Evolutionary conservation across 1,284 basidiomycete species (phyloP).

Genomic region (Ceraceosorus guamensis): DNA sequence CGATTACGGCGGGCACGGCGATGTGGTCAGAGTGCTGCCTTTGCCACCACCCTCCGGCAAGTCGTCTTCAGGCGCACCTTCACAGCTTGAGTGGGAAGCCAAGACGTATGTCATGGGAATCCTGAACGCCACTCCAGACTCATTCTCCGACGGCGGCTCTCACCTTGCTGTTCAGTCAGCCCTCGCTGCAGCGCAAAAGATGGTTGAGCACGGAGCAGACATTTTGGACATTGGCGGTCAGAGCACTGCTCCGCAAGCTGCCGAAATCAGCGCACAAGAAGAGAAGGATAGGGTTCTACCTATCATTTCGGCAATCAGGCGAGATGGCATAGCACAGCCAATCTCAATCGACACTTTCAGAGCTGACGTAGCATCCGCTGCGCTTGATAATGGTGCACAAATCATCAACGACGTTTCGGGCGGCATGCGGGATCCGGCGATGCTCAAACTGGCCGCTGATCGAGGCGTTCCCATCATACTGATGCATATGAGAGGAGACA

Average conservation of each 20-base stretch:
- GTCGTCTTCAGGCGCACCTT: not conserved
- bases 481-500: conserved; percentile 88
- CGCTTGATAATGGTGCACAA: conserved; percentile 75
- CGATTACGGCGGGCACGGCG: conserved; percentile 20
- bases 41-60: conserved; percentile 15
- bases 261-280: conserved; percentile 54
- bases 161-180: conserved; percentile 44
- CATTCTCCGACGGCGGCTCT: conserved; percentile 81
- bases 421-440: conserved; percentile 56
- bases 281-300: conserved; percentile 64
- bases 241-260: conserved; percentile 53
- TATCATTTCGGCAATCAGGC: conserved; percentile 46
- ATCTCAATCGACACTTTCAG: conserved; percentile 93
- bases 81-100: conserved; percentile 32
- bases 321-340: conserved; percentile 49
- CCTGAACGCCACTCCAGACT: conserved; percentile 90
- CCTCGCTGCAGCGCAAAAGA: conserved; percentile 17
- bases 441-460: conserved; percentile 63
- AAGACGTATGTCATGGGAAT: conserved; percentile 81
- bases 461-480: conserved; percentile 64
- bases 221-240: conserved; percentile 92
- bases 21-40: conserved; percentile 26
- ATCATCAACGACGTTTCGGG: conserved; percentile 92
- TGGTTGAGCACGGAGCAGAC: conserved; percentile 53
- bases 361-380: conserved; percentile 67